These are phyloP conservation scores for Ganoderma boninense DNA, from an alignment of 1,284 basidiomycete genomes.

Conservation along the genomic window DNA sequence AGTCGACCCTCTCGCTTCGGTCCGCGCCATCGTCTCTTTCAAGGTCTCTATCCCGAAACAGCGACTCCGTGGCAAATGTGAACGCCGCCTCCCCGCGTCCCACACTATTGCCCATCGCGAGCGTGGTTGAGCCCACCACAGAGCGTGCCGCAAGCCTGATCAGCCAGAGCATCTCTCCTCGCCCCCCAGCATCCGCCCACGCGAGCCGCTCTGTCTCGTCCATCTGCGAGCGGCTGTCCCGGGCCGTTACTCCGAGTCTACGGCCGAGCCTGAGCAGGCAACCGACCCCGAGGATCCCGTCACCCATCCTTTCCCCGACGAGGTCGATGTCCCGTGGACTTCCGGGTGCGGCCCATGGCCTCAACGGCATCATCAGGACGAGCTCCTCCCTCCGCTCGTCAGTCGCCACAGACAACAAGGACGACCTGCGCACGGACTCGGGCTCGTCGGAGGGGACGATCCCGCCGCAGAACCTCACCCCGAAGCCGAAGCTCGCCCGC, in stretches of 20 bases:
- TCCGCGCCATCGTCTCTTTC: conserved; percentile 22
- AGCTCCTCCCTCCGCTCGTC: conserved; percentile 21
- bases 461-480: conserved; percentile 14
- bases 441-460: conserved; percentile 27
- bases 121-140: not conserved
- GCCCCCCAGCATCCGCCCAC: conserved; percentile 2
- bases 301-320: conserved; percentile 15
- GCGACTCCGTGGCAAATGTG: not conserved
- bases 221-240: conserved; percentile 19
- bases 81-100: conserved; percentile 4
- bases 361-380: conserved; percentile 3
- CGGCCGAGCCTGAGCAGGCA: conserved; percentile 21
- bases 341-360: not conserved
- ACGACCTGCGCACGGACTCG: not conserved
- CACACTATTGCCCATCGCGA: not conserved
- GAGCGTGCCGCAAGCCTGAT: conserved; percentile 10
- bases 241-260: conserved; percentile 6
- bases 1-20: conserved; percentile 27
- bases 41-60: conserved; percentile 4
- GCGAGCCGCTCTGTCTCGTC: conserved; percentile 12
- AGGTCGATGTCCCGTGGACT: conserved; percentile 16
- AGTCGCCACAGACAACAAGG: conserved; percentile 1
- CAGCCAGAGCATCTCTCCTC: conserved; percentile 19
- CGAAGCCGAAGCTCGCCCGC: conserved; percentile 5
- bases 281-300: conserved; percentile 19